Conservation (phyloP, 768 basidiomycete species). For the Leucocoprinus leucothites region DNA sequence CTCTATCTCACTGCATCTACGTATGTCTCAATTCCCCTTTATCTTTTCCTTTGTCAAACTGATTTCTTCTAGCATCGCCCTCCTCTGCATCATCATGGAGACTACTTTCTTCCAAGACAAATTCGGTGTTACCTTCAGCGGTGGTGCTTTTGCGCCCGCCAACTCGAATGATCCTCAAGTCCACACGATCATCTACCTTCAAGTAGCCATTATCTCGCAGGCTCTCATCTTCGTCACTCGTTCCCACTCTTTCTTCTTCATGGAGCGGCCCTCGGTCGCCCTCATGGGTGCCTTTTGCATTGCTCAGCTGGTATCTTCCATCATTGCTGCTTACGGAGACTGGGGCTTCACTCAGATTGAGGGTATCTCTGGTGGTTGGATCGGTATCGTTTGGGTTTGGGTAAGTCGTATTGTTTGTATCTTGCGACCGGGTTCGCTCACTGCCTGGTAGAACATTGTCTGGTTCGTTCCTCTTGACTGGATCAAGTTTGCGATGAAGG, state of each 20-base stretch:
- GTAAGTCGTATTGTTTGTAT: constrained; percentile 40
- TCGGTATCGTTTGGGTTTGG: constrained; percentile 97
- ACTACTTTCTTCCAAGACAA: constrained; percentile 87
- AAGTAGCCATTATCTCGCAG: constrained; percentile 98
- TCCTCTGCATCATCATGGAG: constrained; percentile 81
- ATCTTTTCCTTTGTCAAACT: constrained; percentile 4
- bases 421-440: background rate
- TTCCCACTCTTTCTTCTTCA: constrained; percentile 94
- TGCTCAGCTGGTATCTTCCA: constrained; percentile 92
- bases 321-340: constrained; percentile 92
- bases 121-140: constrained; percentile 67
- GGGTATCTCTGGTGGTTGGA: constrained; percentile 87
- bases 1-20: constrained; percentile 90
- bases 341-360: constrained; percentile 91
- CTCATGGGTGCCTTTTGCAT: constrained; percentile 88
- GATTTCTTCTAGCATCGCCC: constrained; percentile 51
- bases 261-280: constrained; percentile 94
- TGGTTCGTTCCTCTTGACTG: constrained; percentile 96
- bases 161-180: constrained; percentile 64
- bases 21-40: constrained; percentile 40
- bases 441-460: constrained; percentile 67
- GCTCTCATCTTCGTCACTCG: constrained; percentile 96
- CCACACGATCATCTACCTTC: constrained; percentile 90
- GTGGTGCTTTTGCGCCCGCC: constrained; percentile 21
- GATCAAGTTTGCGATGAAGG: constrained; percentile 97